Percentiles rank a stretch among this genome's conserved stretches.
phyloP scores from a whole-genome alignment of 2,329 filamentous ascomycete genomes.

The Chaetomium sp. region DNA sequence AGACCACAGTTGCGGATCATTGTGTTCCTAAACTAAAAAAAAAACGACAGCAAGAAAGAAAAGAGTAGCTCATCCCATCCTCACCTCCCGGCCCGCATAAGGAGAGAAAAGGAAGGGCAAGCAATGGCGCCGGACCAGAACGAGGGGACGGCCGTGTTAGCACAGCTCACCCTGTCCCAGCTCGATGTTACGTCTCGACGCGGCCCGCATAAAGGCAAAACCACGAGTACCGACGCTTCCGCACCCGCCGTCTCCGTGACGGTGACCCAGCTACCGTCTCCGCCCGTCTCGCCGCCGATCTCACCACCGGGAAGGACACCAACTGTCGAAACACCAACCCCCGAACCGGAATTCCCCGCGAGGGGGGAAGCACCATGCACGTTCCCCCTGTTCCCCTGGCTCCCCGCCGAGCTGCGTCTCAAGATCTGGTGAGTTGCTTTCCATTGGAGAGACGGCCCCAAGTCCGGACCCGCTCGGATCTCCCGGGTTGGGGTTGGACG shows the following conservation, averaged over 20 bases:
- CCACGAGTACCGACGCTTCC: not conserved
- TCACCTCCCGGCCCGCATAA: not conserved
- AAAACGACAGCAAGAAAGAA: not conserved
- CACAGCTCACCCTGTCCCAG: not conserved
- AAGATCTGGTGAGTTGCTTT: slow-evolving; percentile 38
- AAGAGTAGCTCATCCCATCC: not conserved
- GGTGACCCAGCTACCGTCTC: slow-evolving; percentile 23
- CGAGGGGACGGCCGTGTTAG: not conserved
- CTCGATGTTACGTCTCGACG: slow-evolving; percentile 1
- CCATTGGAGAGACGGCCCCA: not conserved
- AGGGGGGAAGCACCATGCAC: not conserved
- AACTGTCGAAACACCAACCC: not conserved
- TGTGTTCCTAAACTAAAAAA: not conserved
- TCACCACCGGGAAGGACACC: slow-evolving; percentile 10
- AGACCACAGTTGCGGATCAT: not conserved
- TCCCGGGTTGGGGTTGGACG: not conserved
- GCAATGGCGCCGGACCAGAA: slow-evolving; percentile 8
- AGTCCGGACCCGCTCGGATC: not conserved
- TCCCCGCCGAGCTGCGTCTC: slow-evolving; percentile 43
- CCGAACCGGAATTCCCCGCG: not conserved
- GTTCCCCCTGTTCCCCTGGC: slow-evolving; percentile 38
- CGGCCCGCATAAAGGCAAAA: not conserved
- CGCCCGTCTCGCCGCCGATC: slow-evolving; percentile 20
- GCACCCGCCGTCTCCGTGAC: slow-evolving; percentile 14
- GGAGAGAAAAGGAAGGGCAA: not conserved